A percentile compares a stretch with the other conserved stretches of the same genome.
These are phyloP conservation scores for Lachancea thermotolerans DNA, from an alignment of 805 yeast species.

Conservation along the genomic window DNA sequence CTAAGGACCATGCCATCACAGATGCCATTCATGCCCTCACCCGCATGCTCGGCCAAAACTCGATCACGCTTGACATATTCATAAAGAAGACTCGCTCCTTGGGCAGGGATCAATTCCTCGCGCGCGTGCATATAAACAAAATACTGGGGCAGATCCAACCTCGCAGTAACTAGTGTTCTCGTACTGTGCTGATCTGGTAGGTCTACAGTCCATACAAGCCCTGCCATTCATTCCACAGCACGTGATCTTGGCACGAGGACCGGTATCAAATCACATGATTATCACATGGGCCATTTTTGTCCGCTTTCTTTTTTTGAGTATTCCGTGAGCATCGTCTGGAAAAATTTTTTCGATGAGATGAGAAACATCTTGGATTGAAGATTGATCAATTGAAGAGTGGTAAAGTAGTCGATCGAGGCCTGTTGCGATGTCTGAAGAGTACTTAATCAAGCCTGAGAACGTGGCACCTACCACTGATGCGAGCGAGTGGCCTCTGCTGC, in stretches of 20 bases:
- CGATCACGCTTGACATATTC: slow-evolving; percentile 22
- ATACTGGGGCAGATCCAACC: neutral
- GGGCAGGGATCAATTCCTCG: slow-evolving; percentile 58
- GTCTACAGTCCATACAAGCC: too few relatives aligned
- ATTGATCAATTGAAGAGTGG: neutral
- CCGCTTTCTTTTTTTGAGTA: slow-evolving; percentile 4
- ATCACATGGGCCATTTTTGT: neutral
- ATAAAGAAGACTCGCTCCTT: slow-evolving; percentile 41
- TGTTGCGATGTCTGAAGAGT: slow-evolving; percentile 52
- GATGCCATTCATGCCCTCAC: slow-evolving; percentile 55
- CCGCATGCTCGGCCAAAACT: slow-evolving; percentile 16
- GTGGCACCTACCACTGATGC: slow-evolving; percentile 76
- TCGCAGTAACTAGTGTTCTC: neutral
- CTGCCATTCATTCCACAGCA: neutral
- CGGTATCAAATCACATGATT: neutral
- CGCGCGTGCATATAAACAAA: slow-evolving; percentile 42
- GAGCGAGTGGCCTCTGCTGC: slow-evolving; percentile 89
- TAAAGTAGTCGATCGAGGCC: neutral
- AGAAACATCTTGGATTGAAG: slow-evolving; percentile 8
- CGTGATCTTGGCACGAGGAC: neutral
- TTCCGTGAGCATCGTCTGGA: neutral
- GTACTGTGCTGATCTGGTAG: too few relatives aligned
- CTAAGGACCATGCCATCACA: slow-evolving; percentile 63
- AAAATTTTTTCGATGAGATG: slow-evolving; percentile 18
- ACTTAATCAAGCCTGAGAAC: slow-evolving; percentile 82